These are phyloP conservation scores for Diaporthe citriasiana DNA, from an alignment of 2,329 filamentous ascomycete species.

Conservation along the genomic window DNA sequence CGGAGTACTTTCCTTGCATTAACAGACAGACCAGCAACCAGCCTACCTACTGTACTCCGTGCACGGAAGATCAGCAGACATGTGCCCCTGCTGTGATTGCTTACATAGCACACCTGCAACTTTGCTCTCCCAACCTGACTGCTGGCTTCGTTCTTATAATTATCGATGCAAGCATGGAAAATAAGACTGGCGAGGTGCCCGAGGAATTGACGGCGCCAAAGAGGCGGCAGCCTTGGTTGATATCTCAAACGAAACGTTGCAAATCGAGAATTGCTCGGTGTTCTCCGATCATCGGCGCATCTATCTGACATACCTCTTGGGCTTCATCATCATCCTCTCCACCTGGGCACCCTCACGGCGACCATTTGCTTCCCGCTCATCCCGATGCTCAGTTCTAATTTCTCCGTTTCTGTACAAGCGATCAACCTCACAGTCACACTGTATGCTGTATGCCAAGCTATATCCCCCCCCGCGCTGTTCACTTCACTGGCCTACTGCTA, in stretches of 20 bases:
- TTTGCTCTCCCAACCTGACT: background rate
- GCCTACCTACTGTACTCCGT: background rate
- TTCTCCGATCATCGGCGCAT: background rate
- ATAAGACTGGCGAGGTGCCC: background rate
- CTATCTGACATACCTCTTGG: slow-evolving; percentile 13
- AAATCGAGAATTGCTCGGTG: background rate
- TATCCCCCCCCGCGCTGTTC: slow-evolving; percentile 69
- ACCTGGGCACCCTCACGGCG: slow-evolving; percentile 42
- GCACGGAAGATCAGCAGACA: background rate
- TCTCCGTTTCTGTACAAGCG: slow-evolving; percentile 49
- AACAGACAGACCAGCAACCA: background rate
- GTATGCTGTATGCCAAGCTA: slow-evolving; percentile 71
- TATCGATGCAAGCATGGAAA: background rate
- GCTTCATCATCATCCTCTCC: slow-evolving; percentile 5
- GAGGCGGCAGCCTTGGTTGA: background rate
- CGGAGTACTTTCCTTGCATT: background rate
- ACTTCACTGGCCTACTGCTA: slow-evolving; percentile 73
- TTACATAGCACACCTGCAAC: background rate
- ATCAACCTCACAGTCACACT: slow-evolving; percentile 65
- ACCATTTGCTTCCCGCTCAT: slow-evolving; percentile 63
- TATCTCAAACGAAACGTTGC: background rate
- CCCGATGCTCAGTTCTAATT: slow-evolving; percentile 49
- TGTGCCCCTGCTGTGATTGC: background rate
- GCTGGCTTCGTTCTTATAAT: background rate
- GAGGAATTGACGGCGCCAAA: background rate